Evolutionary conservation across 1,284 basidiomycete species (phyloP).

Genomic region (Dichomitus squalens): DNA sequence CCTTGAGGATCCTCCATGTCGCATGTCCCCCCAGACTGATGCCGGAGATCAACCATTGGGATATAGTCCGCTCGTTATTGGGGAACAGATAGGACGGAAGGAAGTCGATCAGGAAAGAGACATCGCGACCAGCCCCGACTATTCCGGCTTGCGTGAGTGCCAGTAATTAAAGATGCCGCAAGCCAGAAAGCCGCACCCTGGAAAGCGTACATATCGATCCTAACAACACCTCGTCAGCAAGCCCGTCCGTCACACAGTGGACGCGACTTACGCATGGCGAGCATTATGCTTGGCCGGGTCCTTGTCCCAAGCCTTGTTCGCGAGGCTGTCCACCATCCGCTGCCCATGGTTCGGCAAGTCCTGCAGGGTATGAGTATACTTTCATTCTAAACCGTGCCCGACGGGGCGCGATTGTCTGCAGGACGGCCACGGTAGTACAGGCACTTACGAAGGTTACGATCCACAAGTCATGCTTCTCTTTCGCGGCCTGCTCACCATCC

Average conservation of each 20-base stretch:
- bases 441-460: slow-evolving; percentile 53
- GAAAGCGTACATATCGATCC: slow-evolving; percentile 76
- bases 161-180: too few relatives aligned
- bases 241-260: neutral
- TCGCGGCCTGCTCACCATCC: slow-evolving; percentile 8
- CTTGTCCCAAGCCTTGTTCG: slow-evolving; percentile 61
- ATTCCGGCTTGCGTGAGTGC: neutral
- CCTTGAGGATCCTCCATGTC: slow-evolving; percentile 67
- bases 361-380: slow-evolving; percentile 37
- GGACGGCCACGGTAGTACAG: too few relatives aligned
- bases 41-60: slow-evolving; percentile 71
- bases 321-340: slow-evolving; percentile 49
- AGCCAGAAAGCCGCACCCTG: slow-evolving; percentile 47
- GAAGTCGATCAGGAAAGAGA: slow-evolving; percentile 82
- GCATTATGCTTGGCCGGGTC: slow-evolving; percentile 49
- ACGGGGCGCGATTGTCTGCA: too few relatives aligned
- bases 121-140: slow-evolving; percentile 78
- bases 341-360: slow-evolving; percentile 81
- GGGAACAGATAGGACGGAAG: slow-evolving; percentile 81
- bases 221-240: slow-evolving; percentile 31
- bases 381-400: neutral
- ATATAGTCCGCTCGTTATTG: slow-evolving; percentile 62
- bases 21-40: slow-evolving; percentile 81
- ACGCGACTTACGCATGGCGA: slow-evolving; percentile 59
- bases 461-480: slow-evolving; percentile 43